These are phyloP conservation scores for Hymenoscyphus scutula DNA, from an alignment of 2,329 filamentous ascomycete genomes.

Conservation along the genomic window DNA sequence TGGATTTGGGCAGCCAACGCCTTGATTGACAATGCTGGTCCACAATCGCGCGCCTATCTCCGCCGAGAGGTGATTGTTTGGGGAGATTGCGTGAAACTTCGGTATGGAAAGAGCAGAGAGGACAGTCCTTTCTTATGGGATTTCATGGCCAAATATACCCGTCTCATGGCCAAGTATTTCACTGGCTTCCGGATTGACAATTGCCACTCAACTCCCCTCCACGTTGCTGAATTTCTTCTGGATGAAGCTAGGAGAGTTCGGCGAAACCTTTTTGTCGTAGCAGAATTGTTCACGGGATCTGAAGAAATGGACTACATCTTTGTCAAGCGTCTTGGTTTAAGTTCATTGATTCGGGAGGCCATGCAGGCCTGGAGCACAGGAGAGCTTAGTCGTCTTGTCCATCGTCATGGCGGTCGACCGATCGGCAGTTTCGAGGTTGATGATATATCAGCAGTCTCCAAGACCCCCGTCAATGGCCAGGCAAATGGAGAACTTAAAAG, in stretches of 20 bases:
- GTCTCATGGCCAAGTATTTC: conserved; percentile 91
- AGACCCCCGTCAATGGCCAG: conserved; percentile 35
- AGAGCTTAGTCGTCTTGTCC: conserved; percentile 88
- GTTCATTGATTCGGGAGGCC: conserved; percentile 88
- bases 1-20: conserved; percentile 99
- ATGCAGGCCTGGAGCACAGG: conserved; percentile 98
- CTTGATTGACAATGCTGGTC: conserved; percentile 88
- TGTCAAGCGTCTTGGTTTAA: conserved; percentile 87
- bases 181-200: conserved; percentile 96
- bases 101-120: conserved; percentile 75
- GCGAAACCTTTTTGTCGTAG: conserved; percentile 86
- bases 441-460: conserved; percentile 64
- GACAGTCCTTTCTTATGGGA: conserved; percentile 96
- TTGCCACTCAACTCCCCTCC: conserved; percentile 91
- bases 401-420: conserved; percentile 87
- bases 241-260: conserved; percentile 88
- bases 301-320: conserved; percentile 97
- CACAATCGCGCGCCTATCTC: conserved; percentile 88
- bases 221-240: conserved; percentile 90
- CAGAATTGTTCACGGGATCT: conserved; percentile 92
- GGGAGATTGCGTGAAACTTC: conserved; percentile 96
- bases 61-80: conserved; percentile 94
- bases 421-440: conserved; percentile 98
- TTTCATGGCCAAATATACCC: conserved; percentile 90
- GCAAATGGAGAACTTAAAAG: conserved; percentile 34